These are phyloP conservation scores for Candida sp. DNA, from an alignment of 1,139 yeast species.

Conservation along the genomic window DNA sequence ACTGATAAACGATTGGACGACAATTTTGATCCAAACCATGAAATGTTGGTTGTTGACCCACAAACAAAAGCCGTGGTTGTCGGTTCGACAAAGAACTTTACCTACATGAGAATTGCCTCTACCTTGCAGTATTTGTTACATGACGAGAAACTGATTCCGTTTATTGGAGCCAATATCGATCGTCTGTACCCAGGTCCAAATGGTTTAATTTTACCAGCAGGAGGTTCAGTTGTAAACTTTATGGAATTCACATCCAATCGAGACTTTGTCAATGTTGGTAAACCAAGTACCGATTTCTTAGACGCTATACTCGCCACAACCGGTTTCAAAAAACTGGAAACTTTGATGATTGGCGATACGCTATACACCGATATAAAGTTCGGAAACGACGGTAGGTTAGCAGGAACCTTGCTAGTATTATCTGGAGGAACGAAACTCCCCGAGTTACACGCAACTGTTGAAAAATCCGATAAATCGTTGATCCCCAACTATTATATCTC, in stretches of 20 bases:
- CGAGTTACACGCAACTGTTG: slow-evolving; percentile 19
- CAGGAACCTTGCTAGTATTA: slow-evolving; percentile 32
- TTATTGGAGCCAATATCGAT: slow-evolving; percentile 41
- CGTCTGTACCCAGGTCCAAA: slow-evolving; percentile 38
- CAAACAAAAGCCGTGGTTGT: slow-evolving; percentile 40
- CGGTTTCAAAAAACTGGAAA: slow-evolving; percentile 21
- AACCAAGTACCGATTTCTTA: slow-evolving; percentile 32
- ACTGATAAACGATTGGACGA: slow-evolving; percentile 41
- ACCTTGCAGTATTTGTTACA: slow-evolving; percentile 38
- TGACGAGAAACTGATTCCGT: slow-evolving; percentile 29
- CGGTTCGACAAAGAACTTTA: slow-evolving; percentile 37
- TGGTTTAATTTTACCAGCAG: slow-evolving; percentile 38
- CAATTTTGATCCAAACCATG: slow-evolving; percentile 38
- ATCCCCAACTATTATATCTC: slow-evolving; percentile 27
- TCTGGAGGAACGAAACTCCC: slow-evolving; percentile 32
- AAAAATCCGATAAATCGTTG: slow-evolving; percentile 14
- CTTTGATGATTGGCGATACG: slow-evolving; percentile 44
- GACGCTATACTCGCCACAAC: slow-evolving; percentile 26
- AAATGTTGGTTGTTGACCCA: slow-evolving; percentile 40
- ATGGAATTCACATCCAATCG: slow-evolving; percentile 35
- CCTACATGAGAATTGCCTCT: slow-evolving; percentile 35
- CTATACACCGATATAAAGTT: slow-evolving; percentile 42
- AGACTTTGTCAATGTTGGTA: slow-evolving; percentile 34
- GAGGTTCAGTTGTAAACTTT: slow-evolving; percentile 39
- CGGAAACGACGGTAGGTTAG: slow-evolving; percentile 38